Base-by-base conservation (phyloP, 2,329 filamentous ascomycete species). In the Immersiporthe knoxdaviesiana region DNA sequence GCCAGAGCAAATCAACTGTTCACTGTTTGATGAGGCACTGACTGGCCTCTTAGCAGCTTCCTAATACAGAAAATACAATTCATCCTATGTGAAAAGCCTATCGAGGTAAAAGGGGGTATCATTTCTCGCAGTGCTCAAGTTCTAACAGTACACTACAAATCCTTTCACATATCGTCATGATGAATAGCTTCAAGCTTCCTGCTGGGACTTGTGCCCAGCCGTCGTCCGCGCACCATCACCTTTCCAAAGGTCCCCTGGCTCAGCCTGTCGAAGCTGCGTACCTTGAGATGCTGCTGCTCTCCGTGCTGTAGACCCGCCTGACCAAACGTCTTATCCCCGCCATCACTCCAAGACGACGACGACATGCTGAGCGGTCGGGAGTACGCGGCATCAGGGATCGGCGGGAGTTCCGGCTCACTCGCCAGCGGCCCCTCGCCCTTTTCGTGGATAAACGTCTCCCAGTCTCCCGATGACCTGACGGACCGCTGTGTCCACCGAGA, bases 191-290 rank as follows among this genome's bases (percentile, higher is more conserved):
- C 52, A 56, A 18, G 24, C 24, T 56, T 30, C 52, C 52, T 56
- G 24, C 52, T 56, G 52, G 52, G 52, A 8, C 52, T 56, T 18
- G 24, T 30, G 24, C 52, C 52, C 52, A 56, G 27, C 11, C 52
- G 56, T 32, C 56, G 56, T 37, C 30, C 56, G 37, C 30, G 32
- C 16, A 61, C 59, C n/a, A 41, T 8, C 59, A 61, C 59, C 59
- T 37, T 39, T 41, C 67, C 67, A 39, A 68, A 68, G 11, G 67
- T 68, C 44, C 67, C 67, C 6, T 68, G 39, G 54, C 67, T 68
- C 12, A 68, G 67, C 54, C 67, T 68, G 62, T 68, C 67, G 41
- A 68, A 68, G 18, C 54, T 68, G n/a, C 24, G 24, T 4, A 50
- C 50, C 54, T 68, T 65, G 30, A 62, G 61, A 21, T 54, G 54